These are phyloP conservation scores for Candida nanaspora DNA, from an alignment of 805 yeast genomes.

Conservation along the genomic window DNA sequence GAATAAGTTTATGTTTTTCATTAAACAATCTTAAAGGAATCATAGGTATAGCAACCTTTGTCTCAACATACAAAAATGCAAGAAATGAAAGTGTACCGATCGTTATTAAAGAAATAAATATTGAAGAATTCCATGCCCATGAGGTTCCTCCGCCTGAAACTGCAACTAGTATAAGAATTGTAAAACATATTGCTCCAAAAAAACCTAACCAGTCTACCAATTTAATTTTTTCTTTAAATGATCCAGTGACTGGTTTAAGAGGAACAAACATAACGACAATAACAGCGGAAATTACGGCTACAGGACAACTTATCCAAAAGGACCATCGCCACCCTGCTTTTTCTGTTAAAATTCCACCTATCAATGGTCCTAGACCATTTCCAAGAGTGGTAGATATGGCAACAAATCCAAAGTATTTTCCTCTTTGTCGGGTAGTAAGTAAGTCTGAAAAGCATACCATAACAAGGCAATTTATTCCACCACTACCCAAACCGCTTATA, in stretches of 20 bases:
- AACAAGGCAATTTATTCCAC: conserved; percentile 40
- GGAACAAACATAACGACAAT: conserved; percentile 20
- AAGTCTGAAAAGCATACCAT: conserved; percentile 51
- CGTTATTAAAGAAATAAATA: conserved; percentile 23
- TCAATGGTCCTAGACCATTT: conserved; percentile 47
- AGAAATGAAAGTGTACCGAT: conserved; percentile 32
- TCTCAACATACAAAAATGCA: conserved; percentile 38
- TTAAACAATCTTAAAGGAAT: conserved; percentile 37
- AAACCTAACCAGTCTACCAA: conserved; percentile 36
- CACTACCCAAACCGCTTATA: conserved; percentile 48
- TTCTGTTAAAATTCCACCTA: conserved; percentile 44
- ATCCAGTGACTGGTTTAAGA: conserved; percentile 25
- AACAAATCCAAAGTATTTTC: conserved; percentile 47
- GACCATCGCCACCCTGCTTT: conserved; percentile 45
- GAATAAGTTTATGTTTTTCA: conserved; percentile 22
- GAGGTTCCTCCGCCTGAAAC: conserved; percentile 52
- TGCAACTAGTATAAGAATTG: conserved; percentile 45
- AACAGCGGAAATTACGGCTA: conserved; percentile 12
- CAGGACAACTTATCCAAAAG: conserved; percentile 41
- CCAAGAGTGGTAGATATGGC: conserved; percentile 45
- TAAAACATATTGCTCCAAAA: conserved; percentile 28
- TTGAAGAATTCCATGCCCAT: conserved; percentile 39
- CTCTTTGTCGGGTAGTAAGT: conserved; percentile 43
- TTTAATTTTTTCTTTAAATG: conserved; percentile 28
- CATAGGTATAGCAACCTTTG: conserved; percentile 41